Evolutionary conservation across 108 stramenopile species (phyloP).

Genomic region (Epipyxis sp.): DNA sequence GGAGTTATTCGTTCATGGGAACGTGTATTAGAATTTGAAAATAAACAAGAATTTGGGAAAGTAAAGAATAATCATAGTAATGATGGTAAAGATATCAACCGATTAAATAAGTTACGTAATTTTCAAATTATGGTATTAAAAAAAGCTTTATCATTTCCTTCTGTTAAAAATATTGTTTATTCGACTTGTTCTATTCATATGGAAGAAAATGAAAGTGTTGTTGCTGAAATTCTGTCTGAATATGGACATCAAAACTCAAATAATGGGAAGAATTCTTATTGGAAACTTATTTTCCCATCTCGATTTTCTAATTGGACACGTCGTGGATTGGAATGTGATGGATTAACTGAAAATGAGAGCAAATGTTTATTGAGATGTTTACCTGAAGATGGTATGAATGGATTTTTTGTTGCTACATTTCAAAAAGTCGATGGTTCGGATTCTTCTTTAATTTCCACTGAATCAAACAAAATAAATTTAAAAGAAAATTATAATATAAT

Average conservation of each 20-base stretch:
- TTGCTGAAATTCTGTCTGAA: constrained; percentile 62
- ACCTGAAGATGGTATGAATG: constrained; percentile 89
- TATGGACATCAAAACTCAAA: neutral
- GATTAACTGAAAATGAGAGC: constrained; percentile 63
- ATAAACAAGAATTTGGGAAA: neutral
- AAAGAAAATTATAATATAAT: neutral
- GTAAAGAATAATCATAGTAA: constrained; percentile 45
- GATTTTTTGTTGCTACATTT: constrained; percentile 93
- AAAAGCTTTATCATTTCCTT: constrained; percentile 80
- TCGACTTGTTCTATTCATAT: constrained; percentile 93
- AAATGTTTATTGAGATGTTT: constrained; percentile 76
- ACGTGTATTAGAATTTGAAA: constrained; percentile 36
- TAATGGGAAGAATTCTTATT: neutral
- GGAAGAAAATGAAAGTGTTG: constrained; percentile 90
- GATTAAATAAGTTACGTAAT: constrained; percentile 68
- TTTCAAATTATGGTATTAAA: constrained; percentile 82
- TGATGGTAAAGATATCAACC: constrained; percentile 33
- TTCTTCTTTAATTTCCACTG: neutral
- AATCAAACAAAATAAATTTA: neutral
- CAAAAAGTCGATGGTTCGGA: constrained; percentile 48
- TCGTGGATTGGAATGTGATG: constrained; percentile 47
- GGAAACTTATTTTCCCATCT: constrained; percentile 40
- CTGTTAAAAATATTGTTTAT: constrained; percentile 85
- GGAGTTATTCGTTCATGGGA: constrained; percentile 81
- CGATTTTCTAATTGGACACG: constrained; percentile 71